Percentiles rank a stretch among this genome's conserved stretches.
Conservation (phyloP, 2,329 filamentous ascomycete genomes). For the Penicillium sp. region DNA sequence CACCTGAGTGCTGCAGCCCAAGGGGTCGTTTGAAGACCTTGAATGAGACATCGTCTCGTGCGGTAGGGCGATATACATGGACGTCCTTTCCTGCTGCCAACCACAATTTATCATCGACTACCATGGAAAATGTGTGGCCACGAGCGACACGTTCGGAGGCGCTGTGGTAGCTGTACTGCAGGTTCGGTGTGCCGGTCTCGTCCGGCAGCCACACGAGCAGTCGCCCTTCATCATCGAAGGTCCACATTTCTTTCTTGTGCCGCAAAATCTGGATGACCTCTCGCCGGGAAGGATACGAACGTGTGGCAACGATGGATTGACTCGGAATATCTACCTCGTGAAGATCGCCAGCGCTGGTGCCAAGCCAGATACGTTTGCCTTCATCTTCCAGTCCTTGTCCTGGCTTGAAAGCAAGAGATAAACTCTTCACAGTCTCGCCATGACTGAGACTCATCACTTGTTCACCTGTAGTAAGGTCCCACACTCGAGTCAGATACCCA, state of each 20-base stretch:
- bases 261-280: constrained; percentile 84
- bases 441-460: constrained; percentile 77
- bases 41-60: constrained; percentile 67
- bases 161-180: constrained; percentile 71
- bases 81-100: constrained; percentile 84
- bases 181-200: constrained; percentile 67
- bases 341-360: constrained; percentile 82
- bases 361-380: constrained; percentile 81
- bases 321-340: constrained; percentile 81
- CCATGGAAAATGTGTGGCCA: constrained; percentile 83
- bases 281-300: constrained; percentile 71
- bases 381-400: constrained; percentile 74
- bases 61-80: constrained; percentile 73
- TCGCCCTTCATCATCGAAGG: constrained; percentile 83
- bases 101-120: constrained; percentile 84
- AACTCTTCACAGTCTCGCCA: constrained; percentile 79
- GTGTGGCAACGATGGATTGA: constrained; percentile 67
- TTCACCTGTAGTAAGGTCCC: constrained; percentile 81
- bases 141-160: constrained; percentile 68
- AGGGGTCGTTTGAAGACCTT: constrained; percentile 73
- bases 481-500: constrained; percentile 81
- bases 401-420: constrained; percentile 82
- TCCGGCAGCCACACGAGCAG: constrained; percentile 85
- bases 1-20: constrained; percentile 70
- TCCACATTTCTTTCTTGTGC: constrained; percentile 88